These are phyloP conservation scores for Teunomyces cretensis DNA, from an alignment of 805 yeast genomes.

Conservation along the genomic window DNA sequence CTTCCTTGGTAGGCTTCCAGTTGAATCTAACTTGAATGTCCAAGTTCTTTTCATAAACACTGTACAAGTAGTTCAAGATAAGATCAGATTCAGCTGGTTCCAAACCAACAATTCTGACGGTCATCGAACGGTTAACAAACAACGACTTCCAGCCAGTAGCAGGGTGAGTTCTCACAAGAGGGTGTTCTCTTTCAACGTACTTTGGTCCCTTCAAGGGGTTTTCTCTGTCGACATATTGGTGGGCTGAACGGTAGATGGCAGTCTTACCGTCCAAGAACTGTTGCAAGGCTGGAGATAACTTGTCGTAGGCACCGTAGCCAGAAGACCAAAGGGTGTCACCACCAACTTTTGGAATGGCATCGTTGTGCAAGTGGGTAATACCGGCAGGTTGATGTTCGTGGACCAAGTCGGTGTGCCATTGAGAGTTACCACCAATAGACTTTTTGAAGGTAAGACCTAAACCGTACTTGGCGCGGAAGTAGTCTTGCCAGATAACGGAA, in stretches of 20 bases:
- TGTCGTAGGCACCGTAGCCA: constrained; percentile 58
- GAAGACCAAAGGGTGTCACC: constrained; percentile 60
- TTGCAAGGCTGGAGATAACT: constrained; percentile 51
- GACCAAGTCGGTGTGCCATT: constrained; percentile 39
- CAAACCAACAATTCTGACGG: constrained; percentile 30
- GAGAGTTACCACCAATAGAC: constrained; percentile 23
- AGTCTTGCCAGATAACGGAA: constrained; percentile 32
- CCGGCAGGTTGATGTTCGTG: constrained; percentile 39
- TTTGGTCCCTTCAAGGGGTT: constrained; percentile 31
- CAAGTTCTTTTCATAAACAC: constrained; percentile 16
- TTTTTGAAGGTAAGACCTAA: constrained; percentile 29
- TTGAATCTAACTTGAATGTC: constrained; percentile 19
- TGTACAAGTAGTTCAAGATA: constrained; percentile 14
- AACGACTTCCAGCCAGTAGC: constrained; percentile 35
- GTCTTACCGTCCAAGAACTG: constrained; percentile 52
- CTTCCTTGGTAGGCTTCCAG: constrained; percentile 17
- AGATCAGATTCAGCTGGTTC: constrained; percentile 22
- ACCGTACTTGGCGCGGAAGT: constrained; percentile 22
- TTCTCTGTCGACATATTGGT: constrained; percentile 35
- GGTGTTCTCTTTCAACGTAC: constrained; percentile 29
- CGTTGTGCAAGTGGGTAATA: constrained; percentile 37
- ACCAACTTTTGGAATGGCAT: constrained; percentile 40
- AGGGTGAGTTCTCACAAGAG: constrained; percentile 31
- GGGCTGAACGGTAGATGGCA: constrained; percentile 44
- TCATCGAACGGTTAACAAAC: constrained; percentile 30